phyloP scores from a whole-genome alignment of 306 rosid genomes.

The Inga leiocalycina region DNA sequence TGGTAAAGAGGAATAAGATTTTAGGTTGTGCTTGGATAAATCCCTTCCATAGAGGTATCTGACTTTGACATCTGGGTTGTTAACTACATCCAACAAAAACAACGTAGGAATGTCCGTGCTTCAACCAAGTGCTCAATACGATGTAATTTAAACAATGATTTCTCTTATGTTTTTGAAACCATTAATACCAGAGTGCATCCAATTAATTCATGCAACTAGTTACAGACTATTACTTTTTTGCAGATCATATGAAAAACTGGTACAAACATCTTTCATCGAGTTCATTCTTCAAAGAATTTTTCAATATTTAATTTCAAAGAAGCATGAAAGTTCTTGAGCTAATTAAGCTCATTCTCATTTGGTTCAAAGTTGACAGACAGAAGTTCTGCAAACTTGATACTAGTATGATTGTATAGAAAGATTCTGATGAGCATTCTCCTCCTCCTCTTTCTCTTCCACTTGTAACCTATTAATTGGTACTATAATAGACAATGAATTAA shows the following conservation, averaged over 20 bases:
- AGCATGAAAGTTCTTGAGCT: background rate
- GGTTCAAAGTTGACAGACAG: background rate
- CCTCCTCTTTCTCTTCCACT: background rate
- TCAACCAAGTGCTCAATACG: background rate
- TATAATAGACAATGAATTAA: background rate
- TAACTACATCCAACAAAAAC: background rate
- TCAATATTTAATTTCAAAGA: background rate
- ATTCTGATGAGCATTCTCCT: background rate
- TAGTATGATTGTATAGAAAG: background rate
- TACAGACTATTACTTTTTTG: background rate
- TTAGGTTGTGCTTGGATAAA: background rate
- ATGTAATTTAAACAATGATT: background rate
- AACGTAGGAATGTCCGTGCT: background rate
- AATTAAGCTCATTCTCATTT: slow-evolving; percentile 14
- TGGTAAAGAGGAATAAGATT: background rate
- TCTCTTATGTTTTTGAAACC: background rate
- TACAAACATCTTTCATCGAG: background rate
- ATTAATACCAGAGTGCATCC: background rate
- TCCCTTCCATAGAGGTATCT: background rate
- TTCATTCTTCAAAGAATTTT: background rate
- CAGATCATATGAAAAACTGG: background rate
- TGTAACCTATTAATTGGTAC: background rate
- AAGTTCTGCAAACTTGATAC: background rate
- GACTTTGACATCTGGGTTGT: background rate
- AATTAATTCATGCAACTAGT: background rate